Conservation (phyloP, 2,329 filamentous ascomycete genomes). For the Fusarium sulawesiense region DNA sequence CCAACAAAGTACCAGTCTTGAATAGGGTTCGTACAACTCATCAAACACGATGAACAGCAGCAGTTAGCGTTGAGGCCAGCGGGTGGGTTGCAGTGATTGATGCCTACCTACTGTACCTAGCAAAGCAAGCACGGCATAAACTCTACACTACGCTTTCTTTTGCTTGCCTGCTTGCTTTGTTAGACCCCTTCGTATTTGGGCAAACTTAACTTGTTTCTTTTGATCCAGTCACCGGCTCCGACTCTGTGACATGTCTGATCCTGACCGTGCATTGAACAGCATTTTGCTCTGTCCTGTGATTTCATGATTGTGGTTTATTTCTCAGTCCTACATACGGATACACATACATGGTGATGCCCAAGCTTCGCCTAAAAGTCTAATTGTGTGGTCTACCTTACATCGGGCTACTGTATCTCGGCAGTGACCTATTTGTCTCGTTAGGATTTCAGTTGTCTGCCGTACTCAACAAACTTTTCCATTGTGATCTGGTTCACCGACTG, state of each 20-base stretch:
- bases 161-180: not conserved
- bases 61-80: not conserved
- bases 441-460: slow-evolving; percentile 1
- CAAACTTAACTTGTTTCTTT: not conserved
- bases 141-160: slow-evolving; percentile 16
- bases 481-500: slow-evolving; percentile 26
- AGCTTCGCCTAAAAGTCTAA: slow-evolving; percentile 45
- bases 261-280: not conserved
- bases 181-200: not conserved
- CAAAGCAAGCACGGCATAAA: slow-evolving; percentile 15
- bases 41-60: not conserved
- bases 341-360: not conserved
- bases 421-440: slow-evolving; percentile 1
- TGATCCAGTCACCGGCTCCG: not conserved
- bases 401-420: not conserved
- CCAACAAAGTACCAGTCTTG: not conserved
- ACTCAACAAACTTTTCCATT: slow-evolving; percentile 6
- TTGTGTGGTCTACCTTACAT: not conserved
- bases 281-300: not conserved
- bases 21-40: slow-evolving; percentile 26
- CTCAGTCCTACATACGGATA: not conserved
- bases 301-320: slow-evolving; percentile 4
- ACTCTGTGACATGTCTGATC: not conserved
- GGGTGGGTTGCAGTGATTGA: slow-evolving; percentile 14
- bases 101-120: not conserved